These are phyloP conservation scores for Ceratocystis harringtonii DNA, from an alignment of 2,329 filamentous ascomycete genomes.

Conservation along the genomic window DNA sequence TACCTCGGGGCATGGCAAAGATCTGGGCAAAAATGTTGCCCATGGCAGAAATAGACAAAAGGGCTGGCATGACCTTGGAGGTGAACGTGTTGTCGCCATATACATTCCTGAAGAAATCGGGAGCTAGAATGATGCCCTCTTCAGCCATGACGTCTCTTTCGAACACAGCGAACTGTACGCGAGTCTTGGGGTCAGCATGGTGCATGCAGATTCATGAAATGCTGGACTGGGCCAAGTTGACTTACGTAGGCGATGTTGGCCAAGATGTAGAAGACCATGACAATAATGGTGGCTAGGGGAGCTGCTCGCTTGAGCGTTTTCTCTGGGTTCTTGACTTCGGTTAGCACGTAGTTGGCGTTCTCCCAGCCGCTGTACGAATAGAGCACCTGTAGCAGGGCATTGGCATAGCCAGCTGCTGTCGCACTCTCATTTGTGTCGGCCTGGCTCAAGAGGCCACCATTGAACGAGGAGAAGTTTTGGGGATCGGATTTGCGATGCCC, in stretches of 20 bases:
- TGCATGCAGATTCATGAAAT: too few relatives aligned
- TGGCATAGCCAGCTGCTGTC: slow-evolving; percentile 20
- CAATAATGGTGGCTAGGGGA: slow-evolving; percentile 35
- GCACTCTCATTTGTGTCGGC: too few relatives aligned
- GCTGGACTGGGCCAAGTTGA: not conserved
- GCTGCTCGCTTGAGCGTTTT: slow-evolving; percentile 41
- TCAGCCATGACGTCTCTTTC: slow-evolving; percentile 41
- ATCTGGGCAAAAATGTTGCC: slow-evolving; percentile 41
- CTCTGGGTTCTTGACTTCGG: slow-evolving; percentile 40
- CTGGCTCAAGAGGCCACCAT: slow-evolving; percentile 24
- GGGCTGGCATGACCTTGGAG: slow-evolving; percentile 33
- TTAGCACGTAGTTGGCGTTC: slow-evolving; percentile 47
- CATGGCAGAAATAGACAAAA: slow-evolving; percentile 45
- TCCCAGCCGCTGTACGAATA: slow-evolving; percentile 51
- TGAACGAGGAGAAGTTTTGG: slow-evolving; percentile 40
- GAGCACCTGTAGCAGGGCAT: slow-evolving; percentile 41
- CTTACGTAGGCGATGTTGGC: slow-evolving; percentile 44
- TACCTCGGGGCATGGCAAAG: slow-evolving; percentile 20
- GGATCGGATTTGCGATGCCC: slow-evolving; percentile 35
- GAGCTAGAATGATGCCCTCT: slow-evolving; percentile 45
- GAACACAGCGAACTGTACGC: slow-evolving; percentile 38
- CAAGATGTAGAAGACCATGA: slow-evolving; percentile 46
- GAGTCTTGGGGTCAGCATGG: too few relatives aligned
- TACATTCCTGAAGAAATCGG: slow-evolving; percentile 45
- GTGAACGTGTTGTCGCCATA: slow-evolving; percentile 40